Conservation (phyloP, 495 filamentous ascomycete species). For the Aspergillus kassunensis region DNA sequence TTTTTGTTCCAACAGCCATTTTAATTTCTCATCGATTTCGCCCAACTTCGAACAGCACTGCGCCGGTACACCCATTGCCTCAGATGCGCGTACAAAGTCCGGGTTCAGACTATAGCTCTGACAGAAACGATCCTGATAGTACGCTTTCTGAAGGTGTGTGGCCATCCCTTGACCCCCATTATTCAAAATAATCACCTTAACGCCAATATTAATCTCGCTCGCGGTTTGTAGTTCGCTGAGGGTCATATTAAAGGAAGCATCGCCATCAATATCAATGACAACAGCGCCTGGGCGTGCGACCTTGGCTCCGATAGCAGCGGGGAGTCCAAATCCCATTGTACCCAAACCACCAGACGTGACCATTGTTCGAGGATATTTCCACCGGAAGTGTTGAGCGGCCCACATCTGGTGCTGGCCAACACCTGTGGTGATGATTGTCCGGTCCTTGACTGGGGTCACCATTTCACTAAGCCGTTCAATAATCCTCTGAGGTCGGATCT, state of each 20-base stretch:
- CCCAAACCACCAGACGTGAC: slow-evolving; percentile 89
- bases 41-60: slow-evolving; percentile 60
- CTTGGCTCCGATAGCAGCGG: slow-evolving; percentile 90
- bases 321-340: slow-evolving; percentile 94
- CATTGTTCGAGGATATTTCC: slow-evolving; percentile 80
- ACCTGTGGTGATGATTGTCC: slow-evolving; percentile 83
- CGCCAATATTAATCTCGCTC: slow-evolving; percentile 84
- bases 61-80: slow-evolving; percentile 76
- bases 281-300: slow-evolving; percentile 82
- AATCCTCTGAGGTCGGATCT: slow-evolving; percentile 88
- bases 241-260: slow-evolving; percentile 95
- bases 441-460: slow-evolving; percentile 66
- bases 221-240: slow-evolving; percentile 85
- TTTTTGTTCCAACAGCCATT: slow-evolving; percentile 82
- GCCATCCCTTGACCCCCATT: slow-evolving; percentile 97
- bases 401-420: slow-evolving; percentile 99
- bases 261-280: slow-evolving; percentile 92
- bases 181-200: slow-evolving; percentile 89
- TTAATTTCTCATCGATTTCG: slow-evolving; percentile 71
- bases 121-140: slow-evolving; percentile 87
- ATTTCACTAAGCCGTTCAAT: slow-evolving; percentile 78
- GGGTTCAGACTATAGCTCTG: slow-evolving; percentile 90
- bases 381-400: slow-evolving; percentile 90
- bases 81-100: slow-evolving; percentile 78
- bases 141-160: slow-evolving; percentile 90